Percentiles rank a stretch among this genome's conserved stretches.
Evolutionary conservation across 495 filamentous ascomycete species (phyloP).

Genomic region (Podospora conica): DNA sequence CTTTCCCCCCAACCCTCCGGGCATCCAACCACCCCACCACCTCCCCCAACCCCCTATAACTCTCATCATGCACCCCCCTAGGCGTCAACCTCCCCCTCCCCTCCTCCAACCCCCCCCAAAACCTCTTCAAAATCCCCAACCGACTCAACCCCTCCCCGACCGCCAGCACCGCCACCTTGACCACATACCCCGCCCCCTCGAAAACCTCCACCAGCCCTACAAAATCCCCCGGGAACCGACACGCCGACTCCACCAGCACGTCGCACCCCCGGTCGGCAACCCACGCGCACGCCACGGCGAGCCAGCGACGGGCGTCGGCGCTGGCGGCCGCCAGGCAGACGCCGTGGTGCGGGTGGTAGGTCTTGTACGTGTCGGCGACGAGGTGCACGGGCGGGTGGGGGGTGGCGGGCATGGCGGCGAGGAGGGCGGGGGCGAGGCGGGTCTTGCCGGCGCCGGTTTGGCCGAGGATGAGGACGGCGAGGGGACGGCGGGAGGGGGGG

Average conservation of each 20-base stretch:
- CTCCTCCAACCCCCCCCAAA: conserved; percentile 22
- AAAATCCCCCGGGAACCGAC: conserved; percentile 30
- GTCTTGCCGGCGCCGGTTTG: conserved; percentile 42
- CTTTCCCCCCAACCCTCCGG: conserved; percentile 11
- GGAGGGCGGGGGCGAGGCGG: conserved; percentile 27
- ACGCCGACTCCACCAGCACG: conserved; percentile 33
- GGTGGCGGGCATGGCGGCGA: conserved; percentile 12
- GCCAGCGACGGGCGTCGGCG: conserved; percentile 31
- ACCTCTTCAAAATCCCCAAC: conserved; percentile 30
- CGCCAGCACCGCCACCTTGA: conserved; percentile 30
- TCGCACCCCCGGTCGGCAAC: conserved; percentile 15
- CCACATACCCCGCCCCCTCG: conserved; percentile 15
- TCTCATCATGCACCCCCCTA: conserved; percentile 33
- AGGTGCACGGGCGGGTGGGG: conserved; percentile 24
- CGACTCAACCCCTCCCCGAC: conserved; percentile 29
- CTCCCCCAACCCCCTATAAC: conserved; percentile 23
- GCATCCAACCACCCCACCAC: conserved; percentile 31
- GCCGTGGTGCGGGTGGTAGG: conserved; percentile 34
- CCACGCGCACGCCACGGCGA: conserved; percentile 23
- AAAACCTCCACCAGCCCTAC: conserved; percentile 22
- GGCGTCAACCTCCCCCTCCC: conserved; percentile 31
- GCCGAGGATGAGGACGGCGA: conserved; percentile 35
- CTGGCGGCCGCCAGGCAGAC: conserved; percentile 18
- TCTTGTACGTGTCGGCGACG: conserved; percentile 41
- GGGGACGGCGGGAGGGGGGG: conserved; percentile 1